Evolutionary conservation across 1,284 basidiomycete genomes (phyloP).

Genomic region (Coriolopsis trogii): DNA sequence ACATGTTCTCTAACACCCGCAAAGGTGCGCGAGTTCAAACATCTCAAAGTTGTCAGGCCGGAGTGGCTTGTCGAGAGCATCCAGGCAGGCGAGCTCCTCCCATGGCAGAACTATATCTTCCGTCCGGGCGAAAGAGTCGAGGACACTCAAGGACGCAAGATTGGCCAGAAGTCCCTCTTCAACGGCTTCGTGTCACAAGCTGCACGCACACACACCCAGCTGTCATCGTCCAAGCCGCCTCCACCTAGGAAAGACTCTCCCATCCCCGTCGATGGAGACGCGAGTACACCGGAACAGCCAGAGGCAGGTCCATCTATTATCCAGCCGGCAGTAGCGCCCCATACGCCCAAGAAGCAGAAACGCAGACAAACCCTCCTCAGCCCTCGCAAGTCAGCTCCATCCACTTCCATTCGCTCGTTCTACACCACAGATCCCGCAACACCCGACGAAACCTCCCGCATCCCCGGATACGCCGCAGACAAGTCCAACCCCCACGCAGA

Average conservation of each 20-base stretch:
- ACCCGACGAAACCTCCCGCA: conserved; percentile 42
- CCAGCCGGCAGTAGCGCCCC: conserved; percentile 6
- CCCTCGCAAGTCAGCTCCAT: conserved; percentile 13
- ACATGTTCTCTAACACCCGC: conserved; percentile 89
- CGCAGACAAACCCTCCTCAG: conserved; percentile 17
- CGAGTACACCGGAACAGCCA: not conserved
- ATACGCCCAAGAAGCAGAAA: conserved; percentile 13
- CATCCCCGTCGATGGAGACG: not conserved
- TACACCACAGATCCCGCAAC: conserved; percentile 45
- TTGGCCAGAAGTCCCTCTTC: conserved; percentile 40
- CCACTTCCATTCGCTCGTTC: conserved; percentile 10
- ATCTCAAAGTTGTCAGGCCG: conserved; percentile 87
- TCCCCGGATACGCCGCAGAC: conserved; percentile 66
- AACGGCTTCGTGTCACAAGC: conserved; percentile 25
- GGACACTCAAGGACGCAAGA: conserved; percentile 48
- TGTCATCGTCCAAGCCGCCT: not conserved
- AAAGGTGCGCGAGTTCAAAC: conserved; percentile 86
- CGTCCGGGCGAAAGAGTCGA: conserved; percentile 49
- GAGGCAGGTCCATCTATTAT: conserved; percentile 4
- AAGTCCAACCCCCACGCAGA: conserved; percentile 72
- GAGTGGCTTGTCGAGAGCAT: conserved; percentile 87
- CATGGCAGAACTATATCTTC: conserved; percentile 76
- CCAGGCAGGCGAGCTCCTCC: conserved; percentile 64
- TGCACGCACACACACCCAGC: not conserved
- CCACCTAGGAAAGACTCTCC: not conserved